A percentile compares a stretch with the other conserved stretches of the same genome.
These are phyloP conservation scores for Lolium perenne DNA, from an alignment of 176 grass and related monocot species.

Conservation along the genomic window DNA sequence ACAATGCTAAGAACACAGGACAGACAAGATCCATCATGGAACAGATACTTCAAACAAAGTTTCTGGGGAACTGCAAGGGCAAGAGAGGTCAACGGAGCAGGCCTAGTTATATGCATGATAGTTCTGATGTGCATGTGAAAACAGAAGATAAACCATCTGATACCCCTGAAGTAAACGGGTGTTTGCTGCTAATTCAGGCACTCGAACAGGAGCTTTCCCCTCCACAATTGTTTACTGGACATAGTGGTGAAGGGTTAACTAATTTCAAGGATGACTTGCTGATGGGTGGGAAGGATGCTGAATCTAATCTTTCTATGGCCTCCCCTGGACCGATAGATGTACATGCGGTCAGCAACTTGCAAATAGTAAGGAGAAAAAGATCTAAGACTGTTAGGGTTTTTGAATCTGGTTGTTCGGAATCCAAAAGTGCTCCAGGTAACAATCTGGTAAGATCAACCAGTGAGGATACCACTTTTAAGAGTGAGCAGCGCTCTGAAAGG, in stretches of 20 bases:
- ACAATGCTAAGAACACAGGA: conserved; percentile 28
- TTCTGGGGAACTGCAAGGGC: conserved; percentile 47
- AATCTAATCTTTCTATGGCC: conserved; percentile 7
- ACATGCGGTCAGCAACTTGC: conserved; percentile 37
- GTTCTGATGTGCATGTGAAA: conserved; percentile 47
- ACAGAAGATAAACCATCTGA: conserved; percentile 52
- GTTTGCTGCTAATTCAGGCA: conserved; percentile 61
- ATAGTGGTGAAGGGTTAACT: conserved; percentile 24
- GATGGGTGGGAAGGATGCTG: conserved; percentile 26
- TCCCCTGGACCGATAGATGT: conserved; percentile 25
- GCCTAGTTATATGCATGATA: conserved; percentile 51
- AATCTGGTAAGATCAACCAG: conserved; percentile 41
- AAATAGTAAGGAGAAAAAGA: conserved; percentile 47
- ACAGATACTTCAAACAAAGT: conserved; percentile 58
- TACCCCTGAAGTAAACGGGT: conserved; percentile 51
- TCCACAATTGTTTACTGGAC: conserved; percentile 3
- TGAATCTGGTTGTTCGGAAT: conserved; percentile 44
- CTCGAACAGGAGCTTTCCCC: conserved; percentile 57
- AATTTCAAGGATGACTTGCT: conserved; percentile 22
- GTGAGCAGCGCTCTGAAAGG: conserved; percentile 32
- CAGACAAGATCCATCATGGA: conserved; percentile 47
- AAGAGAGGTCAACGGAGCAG: conserved; percentile 58
- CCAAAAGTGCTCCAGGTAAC: conserved; percentile 38
- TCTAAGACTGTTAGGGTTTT: conserved; percentile 46
- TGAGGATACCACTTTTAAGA: conserved; percentile 46